Percentiles rank a stretch among this genome's conserved stretches.
Evolutionary conservation across 208 protist genomes (phyloP).

Genomic region (Trypanosoma grayi): DNA sequence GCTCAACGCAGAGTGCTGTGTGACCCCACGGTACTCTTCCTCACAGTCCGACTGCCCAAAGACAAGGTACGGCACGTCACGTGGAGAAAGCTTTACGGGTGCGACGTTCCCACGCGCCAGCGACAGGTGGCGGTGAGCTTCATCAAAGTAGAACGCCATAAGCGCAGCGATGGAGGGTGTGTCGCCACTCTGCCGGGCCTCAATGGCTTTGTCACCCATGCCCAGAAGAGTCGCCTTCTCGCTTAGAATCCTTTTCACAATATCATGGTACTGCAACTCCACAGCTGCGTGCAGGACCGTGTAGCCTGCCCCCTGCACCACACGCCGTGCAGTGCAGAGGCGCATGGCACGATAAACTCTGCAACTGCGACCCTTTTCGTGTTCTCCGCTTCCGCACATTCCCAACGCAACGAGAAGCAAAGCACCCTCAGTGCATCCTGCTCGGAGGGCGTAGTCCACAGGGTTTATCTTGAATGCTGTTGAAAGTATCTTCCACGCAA

Average conservation of each 20-base stretch:
- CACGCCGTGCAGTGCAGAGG: constrained; percentile 6
- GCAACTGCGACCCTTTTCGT: constrained; percentile 5
- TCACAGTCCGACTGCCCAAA: neutral
- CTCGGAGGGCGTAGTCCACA: constrained; percentile 57
- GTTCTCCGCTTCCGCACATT: constrained; percentile 32
- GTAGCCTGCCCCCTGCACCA: constrained; percentile 23
- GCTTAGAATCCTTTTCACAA: constrained; percentile 32
- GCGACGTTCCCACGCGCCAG: too few relatives aligned
- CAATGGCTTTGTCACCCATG: too few relatives aligned
- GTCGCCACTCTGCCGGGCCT: neutral
- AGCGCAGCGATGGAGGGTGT: constrained; percentile 5
- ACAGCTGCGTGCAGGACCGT: constrained; percentile 72
- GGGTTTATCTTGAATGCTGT: constrained; percentile 27
- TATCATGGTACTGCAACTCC: constrained; percentile 39
- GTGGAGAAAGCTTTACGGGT: neutral
- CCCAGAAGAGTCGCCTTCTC: constrained; percentile 22
- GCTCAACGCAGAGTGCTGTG: constrained; percentile 1
- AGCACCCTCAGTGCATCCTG: constrained; percentile 44
- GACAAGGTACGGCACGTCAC: constrained; percentile 15
- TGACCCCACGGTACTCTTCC: neutral
- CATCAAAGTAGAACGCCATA: constrained; percentile 14
- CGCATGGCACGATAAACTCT: constrained; percentile 6
- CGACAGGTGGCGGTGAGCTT: neutral
- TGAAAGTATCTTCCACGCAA: constrained; percentile 10
- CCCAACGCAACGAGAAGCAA: constrained; percentile 58